Base-by-base conservation (phyloP, 352 stramenopile genomes). In the Plasmopara halstedii region DNA sequence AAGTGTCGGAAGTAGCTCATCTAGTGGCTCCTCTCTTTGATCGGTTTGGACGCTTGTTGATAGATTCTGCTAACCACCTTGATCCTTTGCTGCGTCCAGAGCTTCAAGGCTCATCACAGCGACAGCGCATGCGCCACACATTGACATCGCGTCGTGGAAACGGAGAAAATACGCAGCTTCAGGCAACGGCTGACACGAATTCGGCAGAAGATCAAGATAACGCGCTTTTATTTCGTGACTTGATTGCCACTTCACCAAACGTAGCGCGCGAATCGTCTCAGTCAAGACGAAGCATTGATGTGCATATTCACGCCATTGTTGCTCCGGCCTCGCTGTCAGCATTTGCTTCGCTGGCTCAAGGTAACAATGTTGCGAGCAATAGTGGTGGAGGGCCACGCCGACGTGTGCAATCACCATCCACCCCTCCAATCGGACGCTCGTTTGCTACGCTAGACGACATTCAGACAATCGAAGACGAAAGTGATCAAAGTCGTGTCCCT, bases 301-400 rank as follows among this genome's bases (percentile, higher is more conserved):
- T 94, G 2, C 82, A 94, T 53, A 94, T 94, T 22, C 82, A 94
- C 44, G 82, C 82, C 2, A 90, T 94, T 36, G 72, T 94, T 6
- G 70, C 82, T 8, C 78, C 82, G 17, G 78, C 73, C 3, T 88
- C 81, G 0, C 37, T 89, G 2, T 76, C 73, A 5, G 85, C 73
- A 2, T 61, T 90, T n/a, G 67, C 76, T 2, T 71, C 67, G 2
- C 19, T 80, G 33, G 61, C 58, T 32, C 56, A 58, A 42, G 63
- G 54, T 11, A 64, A 51, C 18, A 54, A 31, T 17, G 31, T 44
- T 3, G 17, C 22, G 13, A 38, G 27, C 19, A 56, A 50, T 19
- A 50, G 14, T 18, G 37, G 46, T 25, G 36, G 18, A 21, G 25
- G 10, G n/a, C 41, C 42, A 32, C 11, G 21, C 33, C 44, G n/a